Conservation (phyloP, 1,284 basidiomycete species). For the Ceratobasidium sp. region DNA sequence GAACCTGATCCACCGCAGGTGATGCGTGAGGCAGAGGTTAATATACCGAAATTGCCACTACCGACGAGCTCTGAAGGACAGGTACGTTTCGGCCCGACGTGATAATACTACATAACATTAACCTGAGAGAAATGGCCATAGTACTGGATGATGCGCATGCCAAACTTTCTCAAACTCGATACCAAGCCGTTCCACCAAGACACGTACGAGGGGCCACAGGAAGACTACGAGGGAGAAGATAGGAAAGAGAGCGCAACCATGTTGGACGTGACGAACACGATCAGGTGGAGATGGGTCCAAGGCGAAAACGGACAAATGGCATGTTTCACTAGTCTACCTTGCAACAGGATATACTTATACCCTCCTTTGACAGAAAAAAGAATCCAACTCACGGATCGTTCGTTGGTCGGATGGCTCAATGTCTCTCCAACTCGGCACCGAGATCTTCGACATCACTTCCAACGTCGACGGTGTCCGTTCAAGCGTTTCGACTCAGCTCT, state of each 20-base stretch:
- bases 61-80: slow-evolving; percentile 79
- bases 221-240: slow-evolving; percentile 74
- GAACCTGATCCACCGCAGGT: slow-evolving; percentile 68
- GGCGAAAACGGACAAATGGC: slow-evolving; percentile 79
- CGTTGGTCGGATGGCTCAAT: slow-evolving; percentile 93
- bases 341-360: neutral
- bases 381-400: slow-evolving; percentile 90
- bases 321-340: slow-evolving; percentile 56
- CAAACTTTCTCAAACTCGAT: slow-evolving; percentile 86
- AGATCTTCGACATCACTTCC: slow-evolving; percentile 89
- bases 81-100: slow-evolving; percentile 62
- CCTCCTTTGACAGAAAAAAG: slow-evolving; percentile 67
- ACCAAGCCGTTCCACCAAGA: slow-evolving; percentile 86
- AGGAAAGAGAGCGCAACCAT: slow-evolving; percentile 76
- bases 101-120: too few species aligned
- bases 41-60: slow-evolving; percentile 82
- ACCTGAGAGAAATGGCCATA: slow-evolving; percentile 56
- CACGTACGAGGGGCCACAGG: slow-evolving; percentile 83
- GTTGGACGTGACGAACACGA: slow-evolving; percentile 89
- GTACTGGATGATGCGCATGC: slow-evolving; percentile 87
- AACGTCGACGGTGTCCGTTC: slow-evolving; percentile 76
- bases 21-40: slow-evolving; percentile 76
- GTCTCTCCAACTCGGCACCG: slow-evolving; percentile 89
- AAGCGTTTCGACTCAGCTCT: slow-evolving; percentile 65
- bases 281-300: slow-evolving; percentile 91